Base-by-base conservation (phyloP, 768 basidiomycete species). In the Boletus huronensis region DNA sequence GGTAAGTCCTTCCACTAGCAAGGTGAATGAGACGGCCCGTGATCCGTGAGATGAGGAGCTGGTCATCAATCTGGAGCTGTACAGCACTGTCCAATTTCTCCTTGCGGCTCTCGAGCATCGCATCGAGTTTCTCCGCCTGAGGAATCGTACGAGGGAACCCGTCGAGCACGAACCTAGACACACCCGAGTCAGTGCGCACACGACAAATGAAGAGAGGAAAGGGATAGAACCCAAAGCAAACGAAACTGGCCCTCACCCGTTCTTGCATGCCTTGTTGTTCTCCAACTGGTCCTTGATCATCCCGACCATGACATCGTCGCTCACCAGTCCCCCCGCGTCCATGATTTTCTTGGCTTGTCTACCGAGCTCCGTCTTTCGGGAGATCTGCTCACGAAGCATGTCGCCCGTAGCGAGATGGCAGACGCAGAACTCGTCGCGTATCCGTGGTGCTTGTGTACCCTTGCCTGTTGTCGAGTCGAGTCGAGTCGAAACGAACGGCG, bases 361-460 rank as follows among this genome's bases (percentile, higher is more conserved):
- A 58, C 97, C 97, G 39, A 99, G 83, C 40, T 82, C 75, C 5
- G 97, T 97, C 76, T 95, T 88, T 69, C 85, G 72, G 34, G 84
- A 67, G 57, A 99, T 93, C 72, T 99, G 93, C 59, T 93, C 91
- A 47, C 97, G 88, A 54, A 99, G 81, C 93, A 99, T 96, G 77
- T 99, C 97, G 19, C 97, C 97, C 29, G 97, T 99, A 25, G 97
- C 96, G 63, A 99, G 78, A 77, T 99, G 97, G 79, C 97, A 99
- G 42, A 99, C 84, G 69, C 93, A 95, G 79, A 90, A 99, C 67
- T 90, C 82, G 58, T 93, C 86, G 49, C 87, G 85, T 76, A 99
- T 94, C 69, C 79, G 82, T 6, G 97, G 96, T 0, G 94, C 97
- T 73, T 99, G 97, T 3, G 97, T 99, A 26, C 97, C 97, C 80